Evolutionary conservation across 1,284 basidiomycete species (phyloP).

Genomic region (Ganoderma boninense): DNA sequence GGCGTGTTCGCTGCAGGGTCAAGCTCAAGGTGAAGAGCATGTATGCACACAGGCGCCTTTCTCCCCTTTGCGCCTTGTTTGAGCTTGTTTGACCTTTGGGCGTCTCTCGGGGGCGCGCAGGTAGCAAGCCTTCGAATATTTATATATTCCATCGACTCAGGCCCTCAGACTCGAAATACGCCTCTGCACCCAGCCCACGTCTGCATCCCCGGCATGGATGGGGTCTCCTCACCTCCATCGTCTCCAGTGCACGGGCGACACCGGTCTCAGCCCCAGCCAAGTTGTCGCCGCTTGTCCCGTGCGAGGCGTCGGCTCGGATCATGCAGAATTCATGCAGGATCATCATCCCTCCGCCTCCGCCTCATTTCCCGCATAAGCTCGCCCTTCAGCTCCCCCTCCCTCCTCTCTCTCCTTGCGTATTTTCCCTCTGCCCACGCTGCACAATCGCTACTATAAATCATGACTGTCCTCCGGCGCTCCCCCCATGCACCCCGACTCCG

Average conservation of each 20-base stretch:
- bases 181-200: no score
- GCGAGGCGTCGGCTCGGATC: slow-evolving; percentile 31
- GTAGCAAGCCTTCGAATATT: no score
- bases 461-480: slow-evolving; percentile 39
- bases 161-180: no score
- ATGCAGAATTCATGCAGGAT: slow-evolving; percentile 27
- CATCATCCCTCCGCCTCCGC: not conserved
- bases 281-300: not conserved
- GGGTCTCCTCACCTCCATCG: no score
- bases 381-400: not conserved
- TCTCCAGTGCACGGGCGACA: not conserved
- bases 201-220: no score
- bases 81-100: no score
- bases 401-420: not conserved
- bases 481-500: slow-evolving; percentile 29
- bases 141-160: no score
- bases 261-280: not conserved
- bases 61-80: not conserved
- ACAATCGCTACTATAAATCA: slow-evolving; percentile 14
- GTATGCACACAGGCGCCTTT: not conserved
- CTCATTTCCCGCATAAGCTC: not conserved
- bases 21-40: not conserved
- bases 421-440: not conserved
- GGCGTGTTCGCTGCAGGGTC: not conserved
- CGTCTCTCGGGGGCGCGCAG: not conserved